Percentiles rank a stretch among this genome's conserved stretches.
These are phyloP conservation scores for Streptanthus diversifolius DNA, from an alignment of 345 rosid genomes.

Conservation along the genomic window DNA sequence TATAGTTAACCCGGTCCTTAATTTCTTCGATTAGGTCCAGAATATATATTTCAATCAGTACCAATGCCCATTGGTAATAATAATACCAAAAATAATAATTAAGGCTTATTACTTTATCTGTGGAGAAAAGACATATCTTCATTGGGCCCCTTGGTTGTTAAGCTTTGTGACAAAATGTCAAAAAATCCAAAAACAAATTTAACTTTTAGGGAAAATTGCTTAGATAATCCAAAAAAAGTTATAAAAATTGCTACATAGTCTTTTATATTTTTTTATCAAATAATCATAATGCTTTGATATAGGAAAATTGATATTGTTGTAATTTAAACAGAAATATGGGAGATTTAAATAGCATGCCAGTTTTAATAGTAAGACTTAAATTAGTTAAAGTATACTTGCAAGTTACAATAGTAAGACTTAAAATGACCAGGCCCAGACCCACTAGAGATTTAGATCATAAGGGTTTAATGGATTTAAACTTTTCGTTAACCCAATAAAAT, in stretches of 20 bases:
- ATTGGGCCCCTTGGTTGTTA: conserved; percentile 26
- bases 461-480: too few relatives aligned
- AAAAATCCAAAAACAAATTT: neutral
- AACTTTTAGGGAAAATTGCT: neutral
- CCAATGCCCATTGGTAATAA: neutral
- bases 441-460: too few relatives aligned
- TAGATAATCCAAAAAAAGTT: neutral
- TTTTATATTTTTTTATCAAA: too few relatives aligned
- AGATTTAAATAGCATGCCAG: too few relatives aligned
- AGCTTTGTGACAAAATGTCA: conserved; percentile 20
- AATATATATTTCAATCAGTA: neutral
- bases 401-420: too few relatives aligned
- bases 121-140: conserved; percentile 18
- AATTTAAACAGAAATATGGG: too few relatives aligned
- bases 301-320: too few relatives aligned
- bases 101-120: neutral
- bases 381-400: too few relatives aligned
- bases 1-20: neutral
- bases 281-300: too few relatives aligned
- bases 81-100: neutral
- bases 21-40: conserved; percentile 12
- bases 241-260: too few relatives aligned
- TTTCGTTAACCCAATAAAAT: too few relatives aligned
- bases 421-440: neutral
- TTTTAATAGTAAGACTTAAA: too few relatives aligned